These are phyloP conservation scores for Asterella californica DNA, from an alignment of 225 moss, liverwort and hornwort genomes.

Conservation along the genomic window DNA sequence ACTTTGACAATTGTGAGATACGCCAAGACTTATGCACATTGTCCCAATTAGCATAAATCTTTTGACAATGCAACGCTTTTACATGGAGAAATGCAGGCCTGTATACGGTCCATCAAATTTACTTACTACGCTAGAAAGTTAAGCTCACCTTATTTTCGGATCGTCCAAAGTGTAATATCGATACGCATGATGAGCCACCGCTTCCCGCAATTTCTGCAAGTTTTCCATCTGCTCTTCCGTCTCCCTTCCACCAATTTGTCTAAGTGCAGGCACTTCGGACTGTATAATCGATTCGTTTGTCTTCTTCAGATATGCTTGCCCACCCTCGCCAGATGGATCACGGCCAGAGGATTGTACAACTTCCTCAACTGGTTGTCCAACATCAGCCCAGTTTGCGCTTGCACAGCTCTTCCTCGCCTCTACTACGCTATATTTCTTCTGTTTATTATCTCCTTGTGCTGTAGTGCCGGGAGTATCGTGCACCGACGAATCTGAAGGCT, in stretches of 20 bases:
- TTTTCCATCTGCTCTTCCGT: conserved; percentile 28
- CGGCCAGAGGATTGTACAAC: background rate
- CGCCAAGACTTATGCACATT: too few relatives aligned
- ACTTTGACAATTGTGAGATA: too few relatives aligned
- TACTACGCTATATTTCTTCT: background rate
- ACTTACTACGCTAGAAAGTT: background rate
- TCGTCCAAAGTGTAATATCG: conserved; percentile 66
- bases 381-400: background rate
- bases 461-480: background rate
- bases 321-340: background rate
- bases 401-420: background rate
- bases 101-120: background rate
- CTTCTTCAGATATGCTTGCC: background rate
- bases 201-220: conserved; percentile 51
- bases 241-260: conserved; percentile 7
- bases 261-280: conserved; percentile 5
- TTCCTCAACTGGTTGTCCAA: background rate
- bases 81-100: too few relatives aligned
- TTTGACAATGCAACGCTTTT: too few relatives aligned
- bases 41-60: too few relatives aligned
- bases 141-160: conserved; percentile 66
- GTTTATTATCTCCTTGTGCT: background rate
- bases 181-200: conserved; percentile 66
- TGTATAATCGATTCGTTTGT: background rate
- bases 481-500: background rate